Base-by-base conservation (phyloP, 345 rosid species). In the Pistacia integerrima region DNA sequence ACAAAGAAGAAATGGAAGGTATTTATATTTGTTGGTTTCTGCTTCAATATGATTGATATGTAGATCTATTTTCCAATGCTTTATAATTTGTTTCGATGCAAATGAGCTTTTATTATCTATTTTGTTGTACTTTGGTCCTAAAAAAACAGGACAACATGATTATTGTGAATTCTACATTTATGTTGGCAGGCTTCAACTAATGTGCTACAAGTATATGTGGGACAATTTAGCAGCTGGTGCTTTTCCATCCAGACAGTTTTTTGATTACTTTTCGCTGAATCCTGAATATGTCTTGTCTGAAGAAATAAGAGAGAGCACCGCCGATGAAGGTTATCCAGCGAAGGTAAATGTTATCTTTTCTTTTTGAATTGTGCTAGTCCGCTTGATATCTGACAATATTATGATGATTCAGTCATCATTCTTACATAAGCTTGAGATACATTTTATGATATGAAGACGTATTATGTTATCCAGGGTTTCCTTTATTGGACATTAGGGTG, bases 201-300 rank as follows among this genome's bases (percentile, higher is more conserved):
- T 92, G 98, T 88, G 92, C 76, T 94, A 94, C 88, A 94, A 92
- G 84, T 76, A 81, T 72, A 74, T 94, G 80, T 94, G 96, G 94
- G 98, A 94, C 76, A 84, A 82, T 65, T 62, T 87, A 72, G 93
- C 86, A 41, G 78, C 81, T 44, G 81, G 70, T 75, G 81, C 78
- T 52, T 94, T 94, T 67, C 92, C 93, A 0, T 57, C 80, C 4
- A 36, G 56, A 56, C 60, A 76, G 49, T 94, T 93, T 68, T 91
- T 83, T 30, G 73, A 86, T 67, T 90, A 77, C 82, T 94, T 89
- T 82, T 85, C 91, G 30, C 76, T 94, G 84, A 71, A 94, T 76
- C 94, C 78, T 17, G 38, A 76, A 63, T 4, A 11, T 10, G 66
- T 74, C 49, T 84, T 94, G 71, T 86, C 93, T 2, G 79, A 89